These are phyloP conservation scores for Oryza meridionalis DNA, from an alignment of 176 grass and related monocot genomes.

Conservation along the genomic window DNA sequence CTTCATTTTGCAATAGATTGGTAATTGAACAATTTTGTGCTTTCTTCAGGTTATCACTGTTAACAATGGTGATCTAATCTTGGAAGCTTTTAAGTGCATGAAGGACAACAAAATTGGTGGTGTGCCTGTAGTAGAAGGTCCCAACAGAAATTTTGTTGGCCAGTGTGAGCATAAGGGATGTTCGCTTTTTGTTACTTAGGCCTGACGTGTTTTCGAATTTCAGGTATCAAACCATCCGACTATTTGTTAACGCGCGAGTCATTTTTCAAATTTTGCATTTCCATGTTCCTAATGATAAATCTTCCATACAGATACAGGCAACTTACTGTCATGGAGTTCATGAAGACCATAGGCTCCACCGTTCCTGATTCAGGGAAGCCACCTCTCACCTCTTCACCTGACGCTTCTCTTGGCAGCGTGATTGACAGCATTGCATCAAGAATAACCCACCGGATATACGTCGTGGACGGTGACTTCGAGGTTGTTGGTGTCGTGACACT, in stretches of 20 bases:
- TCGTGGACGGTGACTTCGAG: slow-evolving; percentile 54
- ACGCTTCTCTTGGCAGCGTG: slow-evolving; percentile 70
- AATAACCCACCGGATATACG: slow-evolving; percentile 87
- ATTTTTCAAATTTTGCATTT: background rate
- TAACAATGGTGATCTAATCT: slow-evolving; percentile 72
- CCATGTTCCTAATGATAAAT: slow-evolving; percentile 4
- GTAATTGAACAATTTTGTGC: slow-evolving; percentile 22
- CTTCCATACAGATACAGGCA: slow-evolving; percentile 42
- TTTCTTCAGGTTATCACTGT: slow-evolving; percentile 77
- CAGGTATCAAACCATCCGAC: slow-evolving; percentile 52
- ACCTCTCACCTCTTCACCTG: slow-evolving; percentile 58
- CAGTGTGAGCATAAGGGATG: slow-evolving; percentile 77
- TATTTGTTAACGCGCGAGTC: background rate
- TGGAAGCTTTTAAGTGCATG: slow-evolving; percentile 92
- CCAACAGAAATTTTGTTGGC: slow-evolving; percentile 71
- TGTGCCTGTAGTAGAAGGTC: slow-evolving; percentile 76
- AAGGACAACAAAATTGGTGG: slow-evolving; percentile 83
- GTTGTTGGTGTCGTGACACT: slow-evolving; percentile 80
- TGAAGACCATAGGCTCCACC: slow-evolving; percentile 63
- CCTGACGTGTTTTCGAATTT: slow-evolving; percentile 78
- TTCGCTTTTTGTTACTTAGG: slow-evolving; percentile 81
- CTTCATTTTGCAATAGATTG: background rate
- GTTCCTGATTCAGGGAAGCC: slow-evolving; percentile 59
- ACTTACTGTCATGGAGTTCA: slow-evolving; percentile 80
- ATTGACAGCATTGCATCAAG: slow-evolving; percentile 82